phyloP scores from a whole-genome alignment of 2,329 filamentous ascomycete genomes.

The Fusarium keratoplasticum region DNA sequence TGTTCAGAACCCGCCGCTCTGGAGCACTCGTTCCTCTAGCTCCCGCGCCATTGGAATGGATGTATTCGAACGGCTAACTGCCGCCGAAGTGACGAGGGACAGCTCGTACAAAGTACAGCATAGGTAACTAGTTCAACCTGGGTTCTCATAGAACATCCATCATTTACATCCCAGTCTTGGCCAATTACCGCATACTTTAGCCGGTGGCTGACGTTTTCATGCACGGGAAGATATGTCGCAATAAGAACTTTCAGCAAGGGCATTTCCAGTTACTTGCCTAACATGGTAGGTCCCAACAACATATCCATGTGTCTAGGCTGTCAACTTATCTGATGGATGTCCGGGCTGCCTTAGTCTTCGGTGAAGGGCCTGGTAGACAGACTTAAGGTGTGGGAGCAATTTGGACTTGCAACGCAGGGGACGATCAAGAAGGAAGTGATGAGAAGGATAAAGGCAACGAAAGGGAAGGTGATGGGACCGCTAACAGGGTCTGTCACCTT shows the following conservation, averaged over 20 bases:
- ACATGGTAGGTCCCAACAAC: slow-evolving; percentile 21
- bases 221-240: not conserved
- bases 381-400: slow-evolving; percentile 9
- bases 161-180: slow-evolving; percentile 12
- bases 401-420: slow-evolving; percentile 5
- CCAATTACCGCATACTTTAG: slow-evolving; percentile 15
- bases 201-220: slow-evolving; percentile 17
- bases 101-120: not conserved
- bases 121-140: not conserved
- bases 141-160: not conserved
- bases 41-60: not conserved
- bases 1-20: not conserved
- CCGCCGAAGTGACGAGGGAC: not conserved
- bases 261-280: slow-evolving; percentile 24
- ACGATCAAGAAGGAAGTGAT: slow-evolving; percentile 14
- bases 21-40: not conserved
- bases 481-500: not conserved
- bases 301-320: slow-evolving; percentile 13
- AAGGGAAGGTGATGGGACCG: slow-evolving; percentile 2
- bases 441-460: not conserved
- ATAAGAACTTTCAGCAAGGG: slow-evolving; percentile 1
- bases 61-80: not conserved
- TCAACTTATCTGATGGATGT: slow-evolving; percentile 24
- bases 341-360: slow-evolving; percentile 25
- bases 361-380: slow-evolving; percentile 21